A percentile compares a stretch with the other conserved stretches of the same genome.
These are phyloP conservation scores for Actinomucor elegans DNA, from an alignment of 371 early-diverging fungal species.

Conservation along the genomic window DNA sequence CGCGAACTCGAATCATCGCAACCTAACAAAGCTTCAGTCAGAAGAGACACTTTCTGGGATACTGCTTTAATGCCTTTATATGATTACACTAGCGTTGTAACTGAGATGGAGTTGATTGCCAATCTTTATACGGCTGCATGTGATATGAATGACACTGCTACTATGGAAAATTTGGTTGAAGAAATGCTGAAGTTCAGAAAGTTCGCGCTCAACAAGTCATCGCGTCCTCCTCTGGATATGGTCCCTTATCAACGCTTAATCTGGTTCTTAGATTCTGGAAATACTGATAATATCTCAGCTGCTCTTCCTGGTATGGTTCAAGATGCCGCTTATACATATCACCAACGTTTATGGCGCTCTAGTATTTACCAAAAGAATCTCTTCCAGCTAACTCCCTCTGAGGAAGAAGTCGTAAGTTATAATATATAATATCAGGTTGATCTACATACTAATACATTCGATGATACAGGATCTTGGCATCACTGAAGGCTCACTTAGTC, in stretches of 20 bases:
- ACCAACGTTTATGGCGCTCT: constrained; percentile 44
- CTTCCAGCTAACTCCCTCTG: constrained; percentile 25
- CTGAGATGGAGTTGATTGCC: constrained; percentile 56
- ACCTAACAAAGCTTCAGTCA: not conserved
- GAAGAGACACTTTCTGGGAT: constrained; percentile 34
- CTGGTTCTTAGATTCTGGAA: constrained; percentile 58
- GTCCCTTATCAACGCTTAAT: constrained; percentile 66
- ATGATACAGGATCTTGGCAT: constrained; percentile 26
- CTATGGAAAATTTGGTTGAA: constrained; percentile 13
- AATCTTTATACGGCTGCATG: constrained; percentile 32
- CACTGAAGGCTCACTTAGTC: constrained; percentile 51
- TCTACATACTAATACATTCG: not conserved
- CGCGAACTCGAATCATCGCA: constrained; percentile 22
- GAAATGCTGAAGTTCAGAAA: constrained; percentile 32
- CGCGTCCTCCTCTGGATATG: constrained; percentile 65
- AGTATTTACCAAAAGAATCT: constrained; percentile 33
- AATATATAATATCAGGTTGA: not conserved
- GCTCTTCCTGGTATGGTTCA: constrained; percentile 41
- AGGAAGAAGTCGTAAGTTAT: constrained; percentile 23
- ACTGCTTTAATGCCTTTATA: constrained; percentile 50
- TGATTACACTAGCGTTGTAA: constrained; percentile 53
- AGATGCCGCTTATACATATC: constrained; percentile 37
- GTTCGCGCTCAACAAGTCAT: constrained; percentile 51
- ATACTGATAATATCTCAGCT: constrained; percentile 19
- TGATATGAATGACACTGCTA: not conserved